These are phyloP conservation scores for Ilex asprella DNA, from an alignment of 257 asterid species.

Conservation along the genomic window DNA sequence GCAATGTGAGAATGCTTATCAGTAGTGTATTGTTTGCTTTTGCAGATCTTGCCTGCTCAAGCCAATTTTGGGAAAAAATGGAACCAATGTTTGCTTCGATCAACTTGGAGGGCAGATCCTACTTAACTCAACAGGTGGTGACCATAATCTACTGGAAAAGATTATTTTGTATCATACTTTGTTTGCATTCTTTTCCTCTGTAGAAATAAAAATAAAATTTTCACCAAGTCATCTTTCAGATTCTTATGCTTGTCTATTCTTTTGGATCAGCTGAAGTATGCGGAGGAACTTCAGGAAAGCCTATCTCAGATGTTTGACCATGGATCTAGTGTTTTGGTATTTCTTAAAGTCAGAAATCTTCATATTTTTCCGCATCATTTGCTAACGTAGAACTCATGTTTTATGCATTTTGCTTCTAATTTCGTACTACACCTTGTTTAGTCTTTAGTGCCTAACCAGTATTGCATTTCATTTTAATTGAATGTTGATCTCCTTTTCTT, in stretches of 20 bases:
- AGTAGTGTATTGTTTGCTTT: constrained; percentile 12
- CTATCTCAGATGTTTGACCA: constrained; percentile 33
- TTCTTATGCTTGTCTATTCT: constrained; percentile 12
- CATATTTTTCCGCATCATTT: background rate
- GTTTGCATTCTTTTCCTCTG: constrained; percentile 3
- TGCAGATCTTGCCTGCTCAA: constrained; percentile 72
- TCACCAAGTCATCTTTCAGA: background rate
- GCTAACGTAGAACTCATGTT: background rate
- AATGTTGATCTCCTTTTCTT: too few species aligned
- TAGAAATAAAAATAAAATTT: background rate
- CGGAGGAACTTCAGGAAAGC: constrained; percentile 45
- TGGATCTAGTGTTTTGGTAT: constrained; percentile 34
- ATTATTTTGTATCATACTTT: background rate
- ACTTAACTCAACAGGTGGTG: constrained; percentile 60
- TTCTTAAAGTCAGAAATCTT: background rate
- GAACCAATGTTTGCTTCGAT: constrained; percentile 63
- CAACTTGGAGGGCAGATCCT: constrained; percentile 56
- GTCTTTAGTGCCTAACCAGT: too few species aligned
- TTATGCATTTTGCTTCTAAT: too few species aligned
- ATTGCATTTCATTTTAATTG: too few species aligned
- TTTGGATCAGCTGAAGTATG: constrained; percentile 51
- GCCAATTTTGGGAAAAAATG: constrained; percentile 72
- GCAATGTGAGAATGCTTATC: constrained; percentile 7
- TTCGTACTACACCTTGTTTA: background rate
- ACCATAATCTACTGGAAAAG: constrained; percentile 6